These are phyloP conservation scores for Themeda triandra DNA, from an alignment of 176 grass and related monocot species.

Conservation along the genomic window DNA sequence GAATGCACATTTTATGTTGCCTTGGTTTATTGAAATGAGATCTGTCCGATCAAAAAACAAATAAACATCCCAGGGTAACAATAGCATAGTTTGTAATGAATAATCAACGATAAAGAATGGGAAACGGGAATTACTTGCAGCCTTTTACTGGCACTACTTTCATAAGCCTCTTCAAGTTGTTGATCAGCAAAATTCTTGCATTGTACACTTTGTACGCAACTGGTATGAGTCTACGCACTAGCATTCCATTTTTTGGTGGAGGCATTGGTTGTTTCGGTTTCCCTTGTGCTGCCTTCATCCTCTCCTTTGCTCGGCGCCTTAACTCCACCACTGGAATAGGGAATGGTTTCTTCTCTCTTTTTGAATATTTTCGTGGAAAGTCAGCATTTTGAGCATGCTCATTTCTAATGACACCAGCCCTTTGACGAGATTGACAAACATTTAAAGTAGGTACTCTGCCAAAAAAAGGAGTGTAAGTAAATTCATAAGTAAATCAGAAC, in stretches of 20 bases:
- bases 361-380: slow-evolving; percentile 74
- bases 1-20: neutral
- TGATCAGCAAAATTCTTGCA: slow-evolving; percentile 83
- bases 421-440: slow-evolving; percentile 13
- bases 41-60: neutral
- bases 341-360: slow-evolving; percentile 94
- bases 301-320: slow-evolving; percentile 74
- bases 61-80: neutral
- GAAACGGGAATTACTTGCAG: slow-evolving; percentile 75
- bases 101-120: neutral
- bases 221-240: slow-evolving; percentile 78
- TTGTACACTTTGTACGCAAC: slow-evolving; percentile 86
- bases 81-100: neutral
- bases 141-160: slow-evolving; percentile 78
- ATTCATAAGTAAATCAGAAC: neutral
- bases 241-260: slow-evolving; percentile 87
- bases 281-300: slow-evolving; percentile 66
- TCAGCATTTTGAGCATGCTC: slow-evolving; percentile 79
- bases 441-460: slow-evolving; percentile 40
- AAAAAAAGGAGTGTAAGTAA: neutral
- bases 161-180: slow-evolving; percentile 93
- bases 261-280: slow-evolving; percentile 52
- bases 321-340: slow-evolving; percentile 83
- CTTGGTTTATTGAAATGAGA: slow-evolving; percentile 6
- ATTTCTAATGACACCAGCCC: slow-evolving; percentile 35